These are phyloP conservation scores for Casaregolazyma lundiana DNA, from an alignment of 1,139 yeast genomes.

Conservation along the genomic window DNA sequence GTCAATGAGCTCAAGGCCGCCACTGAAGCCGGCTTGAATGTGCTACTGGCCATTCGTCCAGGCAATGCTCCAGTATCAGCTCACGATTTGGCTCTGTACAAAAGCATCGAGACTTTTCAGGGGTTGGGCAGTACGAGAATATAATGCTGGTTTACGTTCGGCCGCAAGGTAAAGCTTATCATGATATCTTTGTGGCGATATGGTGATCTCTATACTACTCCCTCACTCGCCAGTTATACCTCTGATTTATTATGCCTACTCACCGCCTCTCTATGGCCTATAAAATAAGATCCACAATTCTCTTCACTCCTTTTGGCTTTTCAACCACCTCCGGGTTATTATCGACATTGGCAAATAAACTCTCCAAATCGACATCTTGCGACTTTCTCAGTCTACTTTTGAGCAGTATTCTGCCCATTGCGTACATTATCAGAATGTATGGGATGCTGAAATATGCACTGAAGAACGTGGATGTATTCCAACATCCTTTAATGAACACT, in stretches of 20 bases:
- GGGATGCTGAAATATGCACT: slow-evolving; percentile 64
- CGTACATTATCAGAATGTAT: slow-evolving; percentile 49
- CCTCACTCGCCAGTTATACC: too few species aligned
- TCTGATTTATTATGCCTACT: background rate
- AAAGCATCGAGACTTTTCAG: slow-evolving; percentile 3
- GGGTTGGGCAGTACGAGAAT: too few species aligned
- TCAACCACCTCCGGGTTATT: slow-evolving; percentile 9
- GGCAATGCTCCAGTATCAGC: slow-evolving; percentile 60
- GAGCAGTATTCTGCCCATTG: slow-evolving; percentile 52
- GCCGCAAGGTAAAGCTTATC: too few species aligned
- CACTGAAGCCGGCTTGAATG: slow-evolving; percentile 53
- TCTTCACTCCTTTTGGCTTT: background rate
- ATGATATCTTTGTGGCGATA: too few species aligned
- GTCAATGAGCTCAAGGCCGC: slow-evolving; percentile 57
- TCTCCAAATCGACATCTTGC: slow-evolving; percentile 67
- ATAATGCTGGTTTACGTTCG: too few species aligned
- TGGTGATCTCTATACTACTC: too few species aligned
- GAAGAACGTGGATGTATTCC: slow-evolving; percentile 63
- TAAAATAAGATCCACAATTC: background rate
- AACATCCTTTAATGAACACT: slow-evolving; percentile 51
- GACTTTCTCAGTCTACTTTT: slow-evolving; percentile 53
- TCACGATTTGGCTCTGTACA: background rate
- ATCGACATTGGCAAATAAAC: slow-evolving; percentile 25
- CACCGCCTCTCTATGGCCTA: background rate
- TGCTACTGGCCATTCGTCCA: slow-evolving; percentile 61